Conservation (phyloP, 2,329 filamentous ascomycete species). For the Knufia petricola region DNA sequence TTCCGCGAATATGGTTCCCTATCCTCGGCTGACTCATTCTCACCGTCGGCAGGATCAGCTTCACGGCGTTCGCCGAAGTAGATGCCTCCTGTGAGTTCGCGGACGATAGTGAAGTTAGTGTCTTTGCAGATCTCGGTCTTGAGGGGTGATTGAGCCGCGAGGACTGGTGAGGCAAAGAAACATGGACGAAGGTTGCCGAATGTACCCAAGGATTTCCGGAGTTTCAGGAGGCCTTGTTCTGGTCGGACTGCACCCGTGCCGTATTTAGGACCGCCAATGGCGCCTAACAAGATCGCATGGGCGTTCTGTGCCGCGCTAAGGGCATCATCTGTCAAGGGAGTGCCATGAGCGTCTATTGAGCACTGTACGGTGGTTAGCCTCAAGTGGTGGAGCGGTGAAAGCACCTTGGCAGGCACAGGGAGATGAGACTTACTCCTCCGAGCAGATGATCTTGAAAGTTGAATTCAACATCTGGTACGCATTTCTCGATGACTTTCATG, state of each 20-base stretch:
- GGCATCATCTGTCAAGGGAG: slow-evolving; percentile 70
- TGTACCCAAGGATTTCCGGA: slow-evolving; percentile 86
- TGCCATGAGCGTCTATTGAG: slow-evolving; percentile 75
- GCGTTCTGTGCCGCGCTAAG: slow-evolving; percentile 73
- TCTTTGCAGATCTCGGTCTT: slow-evolving; percentile 77
- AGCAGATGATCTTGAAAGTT: slow-evolving; percentile 84
- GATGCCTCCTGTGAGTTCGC: slow-evolving; percentile 84
- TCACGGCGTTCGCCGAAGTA: slow-evolving; percentile 91
- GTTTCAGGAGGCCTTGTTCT: slow-evolving; percentile 80
- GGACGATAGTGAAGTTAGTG: slow-evolving; percentile 85
- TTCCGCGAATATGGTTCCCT: slow-evolving; percentile 74
- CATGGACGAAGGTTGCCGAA: slow-evolving; percentile 95
- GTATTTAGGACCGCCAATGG: slow-evolving; percentile 97
- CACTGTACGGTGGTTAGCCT: slow-evolving; percentile 43
- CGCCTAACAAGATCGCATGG: slow-evolving; percentile 82
- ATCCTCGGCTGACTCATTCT: slow-evolving; percentile 57
- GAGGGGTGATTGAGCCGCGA: slow-evolving; percentile 76
- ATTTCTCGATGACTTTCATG: slow-evolving; percentile 65
- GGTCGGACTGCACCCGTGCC: slow-evolving; percentile 79
- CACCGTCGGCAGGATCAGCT: slow-evolving; percentile 55
- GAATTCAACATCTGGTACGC: slow-evolving; percentile 63
- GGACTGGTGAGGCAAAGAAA: slow-evolving; percentile 81
- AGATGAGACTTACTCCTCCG: slow-evolving; percentile 66
- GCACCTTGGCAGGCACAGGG: too few species aligned
- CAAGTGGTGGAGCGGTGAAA: too few species aligned